These are phyloP conservation scores for Penicillium concentricum DNA, from an alignment of 2,329 filamentous ascomycete species.

Conservation along the genomic window DNA sequence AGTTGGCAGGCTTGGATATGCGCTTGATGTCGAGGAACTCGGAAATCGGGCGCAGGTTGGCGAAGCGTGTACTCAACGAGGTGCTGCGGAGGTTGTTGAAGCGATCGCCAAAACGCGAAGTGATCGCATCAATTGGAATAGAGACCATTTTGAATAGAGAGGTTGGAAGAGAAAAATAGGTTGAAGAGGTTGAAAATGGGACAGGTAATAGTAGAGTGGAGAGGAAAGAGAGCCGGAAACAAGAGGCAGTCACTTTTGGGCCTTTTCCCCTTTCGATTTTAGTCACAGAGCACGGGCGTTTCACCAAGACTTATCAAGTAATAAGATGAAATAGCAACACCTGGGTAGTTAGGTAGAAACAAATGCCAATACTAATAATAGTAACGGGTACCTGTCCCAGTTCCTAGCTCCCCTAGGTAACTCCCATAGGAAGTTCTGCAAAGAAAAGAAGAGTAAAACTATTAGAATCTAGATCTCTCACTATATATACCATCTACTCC, in stretches of 20 bases:
- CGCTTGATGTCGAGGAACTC: conserved; percentile 98
- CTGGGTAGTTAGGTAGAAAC: not conserved
- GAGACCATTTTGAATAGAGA: conserved; percentile 67
- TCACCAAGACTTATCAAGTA: not conserved
- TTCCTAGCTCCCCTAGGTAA: not conserved
- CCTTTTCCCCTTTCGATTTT: conserved; percentile 8
- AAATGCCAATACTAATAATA: conserved; percentile 1
- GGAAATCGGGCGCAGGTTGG: conserved; percentile 84
- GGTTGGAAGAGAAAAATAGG: not conserved
- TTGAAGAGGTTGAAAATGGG: not conserved
- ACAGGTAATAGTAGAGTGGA: not conserved
- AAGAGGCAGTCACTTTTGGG: conserved; percentile 9
- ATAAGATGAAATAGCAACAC: not conserved
- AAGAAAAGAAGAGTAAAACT: not conserved
- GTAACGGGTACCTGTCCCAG: not conserved
- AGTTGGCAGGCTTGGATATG: conserved; percentile 89
- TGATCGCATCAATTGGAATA: conserved; percentile 88
- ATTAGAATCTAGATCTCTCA: not conserved
- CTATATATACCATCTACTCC: not conserved
- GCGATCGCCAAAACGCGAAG: conserved; percentile 87
- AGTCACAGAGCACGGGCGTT: not conserved
- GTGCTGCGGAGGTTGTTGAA: conserved; percentile 80
- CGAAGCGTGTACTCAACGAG: conserved; percentile 76
- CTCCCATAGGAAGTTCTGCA: not conserved
- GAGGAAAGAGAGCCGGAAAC: not conserved